These are phyloP conservation scores for Clarireedia monteithiana DNA, from an alignment of 2,329 filamentous ascomycete species.

Conservation along the genomic window DNA sequence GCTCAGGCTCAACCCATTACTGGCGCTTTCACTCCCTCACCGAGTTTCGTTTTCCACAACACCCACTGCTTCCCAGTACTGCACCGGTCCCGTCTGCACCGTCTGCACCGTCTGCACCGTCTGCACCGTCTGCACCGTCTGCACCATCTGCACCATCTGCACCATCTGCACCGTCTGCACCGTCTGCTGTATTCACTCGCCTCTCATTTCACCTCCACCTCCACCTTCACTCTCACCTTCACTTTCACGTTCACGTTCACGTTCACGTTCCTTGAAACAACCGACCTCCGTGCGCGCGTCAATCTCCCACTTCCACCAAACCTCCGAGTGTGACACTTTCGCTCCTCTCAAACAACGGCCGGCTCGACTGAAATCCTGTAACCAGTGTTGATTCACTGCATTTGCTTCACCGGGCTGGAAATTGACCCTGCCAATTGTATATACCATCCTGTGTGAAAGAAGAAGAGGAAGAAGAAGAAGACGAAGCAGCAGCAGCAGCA, in stretches of 20 bases:
- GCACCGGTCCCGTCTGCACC: too few species aligned
- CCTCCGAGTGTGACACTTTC: background rate
- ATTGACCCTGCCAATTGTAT: background rate
- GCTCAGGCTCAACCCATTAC: too few species aligned
- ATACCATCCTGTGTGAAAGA: background rate
- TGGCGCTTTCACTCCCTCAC: background rate
- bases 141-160: background rate
- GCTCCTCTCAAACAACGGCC: background rate
- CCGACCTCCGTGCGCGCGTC: slow-evolving; percentile 8
- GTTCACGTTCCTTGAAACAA: slow-evolving; percentile 6
- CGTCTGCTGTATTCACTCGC: too few species aligned
- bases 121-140: background rate
- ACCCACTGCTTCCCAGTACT: too few species aligned
- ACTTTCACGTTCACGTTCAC: background rate
- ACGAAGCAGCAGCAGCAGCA: too few species aligned
- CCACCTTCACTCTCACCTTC: background rate
- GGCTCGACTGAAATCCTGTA: background rate
- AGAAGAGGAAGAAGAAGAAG: background rate
- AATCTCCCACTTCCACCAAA: background rate
- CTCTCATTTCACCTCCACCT: background rate
- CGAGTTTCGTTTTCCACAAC: background rate
- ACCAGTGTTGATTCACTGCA: background rate
- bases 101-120: too few species aligned
- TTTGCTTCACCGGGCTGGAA: background rate
- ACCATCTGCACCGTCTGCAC: background rate